Percentiles rank a stretch among this genome's conserved stretches.
Conservation (phyloP, 129 eudicot species). For the Scalesia atractyloides region DNA sequence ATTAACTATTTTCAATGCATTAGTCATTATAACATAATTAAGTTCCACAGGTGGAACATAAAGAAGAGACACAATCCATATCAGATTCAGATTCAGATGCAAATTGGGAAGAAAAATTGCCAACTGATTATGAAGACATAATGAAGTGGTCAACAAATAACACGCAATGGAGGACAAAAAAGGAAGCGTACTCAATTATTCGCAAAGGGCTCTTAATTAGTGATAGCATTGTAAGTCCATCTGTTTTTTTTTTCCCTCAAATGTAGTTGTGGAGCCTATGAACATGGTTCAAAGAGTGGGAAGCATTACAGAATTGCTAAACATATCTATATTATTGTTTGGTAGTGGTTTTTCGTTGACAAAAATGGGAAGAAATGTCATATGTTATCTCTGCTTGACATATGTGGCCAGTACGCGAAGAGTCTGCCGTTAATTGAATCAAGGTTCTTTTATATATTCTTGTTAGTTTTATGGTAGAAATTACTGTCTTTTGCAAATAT, state of each 20-base stretch:
- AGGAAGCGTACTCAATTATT: constrained; percentile 16
- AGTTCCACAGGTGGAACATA: not conserved
- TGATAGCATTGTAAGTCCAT: not conserved
- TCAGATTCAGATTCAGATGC: not conserved
- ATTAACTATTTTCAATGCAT: not conserved
- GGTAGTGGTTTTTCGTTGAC: constrained; percentile 21
- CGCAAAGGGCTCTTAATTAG: constrained; percentile 19
- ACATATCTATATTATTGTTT: not conserved
- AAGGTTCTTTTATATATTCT: constrained; percentile 10
- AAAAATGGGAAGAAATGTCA: constrained; percentile 25
- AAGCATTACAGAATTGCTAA: not conserved
- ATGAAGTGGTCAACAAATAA: not conserved
- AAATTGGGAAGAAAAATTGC: constrained; percentile 16
- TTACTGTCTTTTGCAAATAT: not conserved
- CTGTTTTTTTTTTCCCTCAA: no score
- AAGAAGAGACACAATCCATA: not conserved
- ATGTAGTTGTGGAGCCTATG: not conserved
- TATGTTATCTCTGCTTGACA: not conserved
- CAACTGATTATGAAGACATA: constrained; percentile 20
- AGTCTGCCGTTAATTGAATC: constrained; percentile 1
- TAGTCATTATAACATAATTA: not conserved
- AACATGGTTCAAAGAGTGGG: not conserved
- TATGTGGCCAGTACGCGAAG: not conserved
- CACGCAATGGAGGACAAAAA: not conserved
- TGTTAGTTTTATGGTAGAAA: not conserved